Percentiles rank a stretch among this genome's conserved stretches.
phyloP scores from a whole-genome alignment of 208 protist species.

The Trypanosoma conorhini region DNA sequence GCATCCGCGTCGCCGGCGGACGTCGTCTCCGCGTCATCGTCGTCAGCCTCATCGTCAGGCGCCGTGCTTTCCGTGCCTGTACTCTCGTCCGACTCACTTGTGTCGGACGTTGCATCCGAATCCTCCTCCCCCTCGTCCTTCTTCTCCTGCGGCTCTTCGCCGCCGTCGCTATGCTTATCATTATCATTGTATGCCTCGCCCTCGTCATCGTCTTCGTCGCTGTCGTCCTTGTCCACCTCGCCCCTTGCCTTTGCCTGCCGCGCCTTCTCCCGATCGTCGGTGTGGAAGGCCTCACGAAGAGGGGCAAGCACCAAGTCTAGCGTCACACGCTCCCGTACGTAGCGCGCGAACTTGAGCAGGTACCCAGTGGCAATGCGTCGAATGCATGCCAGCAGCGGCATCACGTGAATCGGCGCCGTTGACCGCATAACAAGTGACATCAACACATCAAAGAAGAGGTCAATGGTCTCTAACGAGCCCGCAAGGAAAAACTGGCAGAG shows the following conservation, averaged over 20 bases:
- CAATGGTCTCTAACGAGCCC: constrained; percentile 79
- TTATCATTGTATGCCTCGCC: constrained; percentile 2
- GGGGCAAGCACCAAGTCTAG: constrained; percentile 75
- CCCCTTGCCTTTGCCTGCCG: constrained; percentile 56
- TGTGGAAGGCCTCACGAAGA: constrained; percentile 82
- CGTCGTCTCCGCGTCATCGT: constrained; percentile 27
- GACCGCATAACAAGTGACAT: constrained; percentile 85
- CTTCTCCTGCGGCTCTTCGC: constrained; percentile 22
- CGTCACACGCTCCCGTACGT: constrained; percentile 52
- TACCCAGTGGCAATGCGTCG: constrained; percentile 78
- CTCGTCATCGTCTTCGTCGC: constrained; percentile 29
- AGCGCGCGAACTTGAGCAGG: constrained; percentile 71
- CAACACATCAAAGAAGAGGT: constrained; percentile 81
- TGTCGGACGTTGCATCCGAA: constrained; percentile 16
- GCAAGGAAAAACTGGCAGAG: constrained; percentile 68
- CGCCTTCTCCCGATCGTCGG: constrained; percentile 73
- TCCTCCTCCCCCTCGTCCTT: constrained; percentile 12
- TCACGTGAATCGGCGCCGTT: constrained; percentile 74
- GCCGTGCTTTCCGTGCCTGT: constrained; percentile 8
- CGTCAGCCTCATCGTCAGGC: constrained; percentile 14
- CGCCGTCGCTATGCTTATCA: constrained; percentile 21
- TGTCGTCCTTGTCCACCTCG: constrained; percentile 29
- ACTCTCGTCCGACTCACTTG: constrained; percentile 4
- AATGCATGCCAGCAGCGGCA: constrained; percentile 79
- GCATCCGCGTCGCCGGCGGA: constrained; percentile 27